These are phyloP conservation scores for Suhomyces faveliae DNA, from an alignment of 805 yeast species.

Conservation along the genomic window DNA sequence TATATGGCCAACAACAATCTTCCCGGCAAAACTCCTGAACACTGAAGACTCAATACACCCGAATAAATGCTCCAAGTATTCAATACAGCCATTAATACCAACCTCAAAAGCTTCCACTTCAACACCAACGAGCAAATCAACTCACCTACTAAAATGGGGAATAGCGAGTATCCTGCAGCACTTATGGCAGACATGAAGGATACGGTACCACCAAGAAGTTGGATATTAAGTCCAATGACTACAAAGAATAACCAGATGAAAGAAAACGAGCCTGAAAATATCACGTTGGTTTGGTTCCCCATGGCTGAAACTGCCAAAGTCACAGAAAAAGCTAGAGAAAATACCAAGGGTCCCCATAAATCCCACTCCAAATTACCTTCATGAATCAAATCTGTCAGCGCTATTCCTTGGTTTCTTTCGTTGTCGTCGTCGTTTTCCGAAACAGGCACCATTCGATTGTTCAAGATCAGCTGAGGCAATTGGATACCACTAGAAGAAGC, in stretches of 20 bases:
- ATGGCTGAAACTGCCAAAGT: slow-evolving; percentile 50
- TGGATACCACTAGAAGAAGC: slow-evolving; percentile 37
- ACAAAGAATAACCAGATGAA: slow-evolving; percentile 63
- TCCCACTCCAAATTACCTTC: slow-evolving; percentile 51
- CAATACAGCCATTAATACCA: slow-evolving; percentile 45
- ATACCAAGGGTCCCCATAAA: slow-evolving; percentile 70
- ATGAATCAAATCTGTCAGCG: slow-evolving; percentile 10
- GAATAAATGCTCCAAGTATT: slow-evolving; percentile 65
- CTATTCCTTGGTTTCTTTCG: slow-evolving; percentile 26
- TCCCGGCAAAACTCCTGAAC: slow-evolving; percentile 64
- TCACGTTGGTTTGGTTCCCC: slow-evolving; percentile 44
- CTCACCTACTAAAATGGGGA: slow-evolving; percentile 60
- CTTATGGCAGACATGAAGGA: slow-evolving; percentile 68
- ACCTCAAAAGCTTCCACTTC: slow-evolving; percentile 48
- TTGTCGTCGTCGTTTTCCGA: slow-evolving; percentile 16
- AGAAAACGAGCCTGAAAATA: slow-evolving; percentile 63
- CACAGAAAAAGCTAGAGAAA: slow-evolving; percentile 55
- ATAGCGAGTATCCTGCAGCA: slow-evolving; percentile 67
- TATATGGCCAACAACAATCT: slow-evolving; percentile 61
- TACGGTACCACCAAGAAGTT: slow-evolving; percentile 59
- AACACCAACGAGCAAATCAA: slow-evolving; percentile 46
- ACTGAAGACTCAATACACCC: slow-evolving; percentile 58
- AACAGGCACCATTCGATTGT: slow-evolving; percentile 27
- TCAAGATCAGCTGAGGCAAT: slow-evolving; percentile 33
- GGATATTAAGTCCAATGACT: slow-evolving; percentile 62